Percentiles rank a stretch among this genome's conserved stretches.
Evolutionary conservation across 306 rosid genomes (phyloP).

Genomic region (Prunus salicina): DNA sequence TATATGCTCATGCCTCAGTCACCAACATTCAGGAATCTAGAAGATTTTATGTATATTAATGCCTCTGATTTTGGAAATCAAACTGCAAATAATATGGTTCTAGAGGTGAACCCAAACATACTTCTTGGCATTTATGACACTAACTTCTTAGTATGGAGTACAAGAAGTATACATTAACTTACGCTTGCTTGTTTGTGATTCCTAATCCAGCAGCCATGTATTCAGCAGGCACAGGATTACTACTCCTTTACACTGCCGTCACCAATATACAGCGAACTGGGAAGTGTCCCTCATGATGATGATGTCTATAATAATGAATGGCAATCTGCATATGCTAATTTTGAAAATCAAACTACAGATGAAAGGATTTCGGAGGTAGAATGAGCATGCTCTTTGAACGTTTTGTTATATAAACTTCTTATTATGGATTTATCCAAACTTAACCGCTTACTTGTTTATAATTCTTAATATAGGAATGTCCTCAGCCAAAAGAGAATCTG

Average conservation of each 20-base stretch:
- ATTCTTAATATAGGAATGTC: conserved; percentile 22
- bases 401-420: background rate
- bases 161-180: conserved; percentile 5
- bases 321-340: background rate
- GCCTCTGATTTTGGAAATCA: background rate
- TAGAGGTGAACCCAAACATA: background rate
- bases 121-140: background rate
- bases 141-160: background rate
- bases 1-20: no score
- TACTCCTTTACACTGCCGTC: background rate
- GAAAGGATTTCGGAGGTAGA: conserved; percentile 32
- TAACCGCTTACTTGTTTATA: conserved; percentile 14
- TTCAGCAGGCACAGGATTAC: background rate
- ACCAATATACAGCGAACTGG: background rate
- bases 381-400: conserved; percentile 10
- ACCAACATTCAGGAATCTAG: background rate
- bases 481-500: background rate
- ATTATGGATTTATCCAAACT: conserved; percentile 1
- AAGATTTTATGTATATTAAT: background rate
- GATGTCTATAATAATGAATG: background rate
- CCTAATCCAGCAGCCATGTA: conserved; percentile 25
- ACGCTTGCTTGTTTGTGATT: background rate
- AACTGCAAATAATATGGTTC: background rate
- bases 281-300: background rate
- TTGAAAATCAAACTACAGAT: background rate